These are phyloP conservation scores for Podospora pseudocomata DNA, from an alignment of 495 filamentous ascomycete genomes.

Conservation along the genomic window DNA sequence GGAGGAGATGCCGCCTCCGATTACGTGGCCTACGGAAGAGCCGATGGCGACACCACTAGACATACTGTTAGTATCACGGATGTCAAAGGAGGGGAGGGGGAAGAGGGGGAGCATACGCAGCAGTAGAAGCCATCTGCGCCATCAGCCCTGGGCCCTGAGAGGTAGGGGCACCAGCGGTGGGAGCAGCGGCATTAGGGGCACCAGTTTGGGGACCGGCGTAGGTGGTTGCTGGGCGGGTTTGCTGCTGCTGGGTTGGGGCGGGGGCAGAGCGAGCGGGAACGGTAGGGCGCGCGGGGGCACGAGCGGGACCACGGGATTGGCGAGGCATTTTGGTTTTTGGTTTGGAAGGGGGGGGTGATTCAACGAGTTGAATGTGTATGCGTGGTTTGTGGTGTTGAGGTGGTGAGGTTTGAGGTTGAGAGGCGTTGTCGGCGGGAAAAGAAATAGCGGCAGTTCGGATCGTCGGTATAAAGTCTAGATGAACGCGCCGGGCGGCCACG, in stretches of 20 bases:
- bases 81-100: slow-evolving; percentile 1
- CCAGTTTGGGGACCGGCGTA: slow-evolving; percentile 54
- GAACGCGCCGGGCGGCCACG: slow-evolving; percentile 15
- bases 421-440: slow-evolving; percentile 1
- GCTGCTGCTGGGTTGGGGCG: slow-evolving; percentile 55
- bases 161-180: slow-evolving; percentile 40
- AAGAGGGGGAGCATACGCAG: slow-evolving; percentile 58
- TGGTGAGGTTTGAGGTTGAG: neutral
- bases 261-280: slow-evolving; percentile 58
- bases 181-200: slow-evolving; percentile 44
- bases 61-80: slow-evolving; percentile 17
- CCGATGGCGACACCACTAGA: slow-evolving; percentile 90
- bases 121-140: slow-evolving; percentile 82
- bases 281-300: slow-evolving; percentile 61
- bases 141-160: slow-evolving; percentile 70
- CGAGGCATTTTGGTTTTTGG: slow-evolving; percentile 63
- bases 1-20: slow-evolving; percentile 88
- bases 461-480: neutral
- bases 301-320: slow-evolving; percentile 65
- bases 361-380: slow-evolving; percentile 4
- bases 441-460: neutral
- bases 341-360: neutral
- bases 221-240: slow-evolving; percentile 61
- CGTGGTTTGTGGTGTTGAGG: slow-evolving; percentile 8
- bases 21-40: slow-evolving; percentile 88